phyloP scores from a whole-genome alignment of 257 asterid genomes.

The Capsicum baccatum region DNA sequence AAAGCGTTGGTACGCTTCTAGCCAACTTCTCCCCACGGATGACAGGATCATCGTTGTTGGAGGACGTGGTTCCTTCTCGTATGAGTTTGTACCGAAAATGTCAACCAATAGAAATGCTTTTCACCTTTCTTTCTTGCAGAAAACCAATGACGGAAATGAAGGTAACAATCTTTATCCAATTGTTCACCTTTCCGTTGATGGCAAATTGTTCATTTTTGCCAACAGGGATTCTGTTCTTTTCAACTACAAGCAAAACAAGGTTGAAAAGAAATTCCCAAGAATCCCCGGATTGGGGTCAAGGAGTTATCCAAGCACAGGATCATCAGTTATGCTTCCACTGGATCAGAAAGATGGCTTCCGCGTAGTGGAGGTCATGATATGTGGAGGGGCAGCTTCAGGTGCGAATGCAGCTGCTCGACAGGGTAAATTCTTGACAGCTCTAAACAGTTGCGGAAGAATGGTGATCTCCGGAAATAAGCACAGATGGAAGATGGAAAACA shows the following conservation, averaged over 20 bases:
- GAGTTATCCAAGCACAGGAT: conserved; percentile 69
- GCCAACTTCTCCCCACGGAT: conserved; percentile 47
- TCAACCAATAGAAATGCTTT: conserved; percentile 33
- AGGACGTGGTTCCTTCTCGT: conserved; percentile 47
- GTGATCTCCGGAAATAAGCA: conserved; percentile 59
- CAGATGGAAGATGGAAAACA: conserved; percentile 63
- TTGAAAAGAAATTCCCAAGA: conserved; percentile 53
- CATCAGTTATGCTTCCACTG: conserved; percentile 67
- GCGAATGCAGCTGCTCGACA: conserved; percentile 45
- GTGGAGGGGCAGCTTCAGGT: conserved; percentile 61
- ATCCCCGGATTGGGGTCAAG: conserved; percentile 63
- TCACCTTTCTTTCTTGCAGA: conserved; percentile 53
- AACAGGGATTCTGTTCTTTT: conserved; percentile 70
- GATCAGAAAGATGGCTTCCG: conserved; percentile 42
- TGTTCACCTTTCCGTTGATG: conserved; percentile 71
- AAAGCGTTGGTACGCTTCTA: conserved; percentile 61
- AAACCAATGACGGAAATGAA: conserved; percentile 37
- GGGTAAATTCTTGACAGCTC: conserved; percentile 49
- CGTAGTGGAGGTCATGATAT: conserved; percentile 67
- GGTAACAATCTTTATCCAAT: conserved; percentile 65
- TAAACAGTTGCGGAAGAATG: conserved; percentile 63
- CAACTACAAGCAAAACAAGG: conserved; percentile 46
- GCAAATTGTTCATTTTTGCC: conserved; percentile 61
- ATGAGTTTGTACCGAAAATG: conserved; percentile 61
- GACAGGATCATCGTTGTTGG: conserved; percentile 61